Evolutionary conservation across 805 yeast genomes (phyloP).

Genomic region (Ogataea nonfermentans): DNA sequence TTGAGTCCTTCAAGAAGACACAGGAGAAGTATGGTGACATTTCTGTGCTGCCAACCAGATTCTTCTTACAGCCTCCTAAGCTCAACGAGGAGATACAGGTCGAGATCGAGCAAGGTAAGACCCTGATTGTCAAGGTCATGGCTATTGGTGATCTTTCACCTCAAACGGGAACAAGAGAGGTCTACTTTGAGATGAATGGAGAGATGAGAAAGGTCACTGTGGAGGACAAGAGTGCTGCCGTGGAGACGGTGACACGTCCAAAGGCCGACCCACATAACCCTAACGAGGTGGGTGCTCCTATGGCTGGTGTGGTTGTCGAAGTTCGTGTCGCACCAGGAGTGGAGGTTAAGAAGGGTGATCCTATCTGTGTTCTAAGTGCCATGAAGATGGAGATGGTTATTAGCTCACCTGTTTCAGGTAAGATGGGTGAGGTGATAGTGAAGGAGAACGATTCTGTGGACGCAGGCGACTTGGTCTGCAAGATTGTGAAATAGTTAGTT

Average conservation of each 20-base stretch:
- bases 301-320: constrained; percentile 98
- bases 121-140: constrained; percentile 82
- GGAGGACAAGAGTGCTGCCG: constrained; percentile 81
- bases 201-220: constrained; percentile 95
- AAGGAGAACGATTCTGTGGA: constrained; percentile 95
- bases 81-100: constrained; percentile 87
- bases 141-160: constrained; percentile 88
- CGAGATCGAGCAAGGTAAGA: constrained; percentile 93
- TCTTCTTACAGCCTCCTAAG: constrained; percentile 83
- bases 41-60: constrained; percentile 89
- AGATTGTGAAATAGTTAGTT: constrained; percentile 38
- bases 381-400: constrained; percentile 99
- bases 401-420: constrained; percentile 86
- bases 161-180: constrained; percentile 91
- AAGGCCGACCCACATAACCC: constrained; percentile 89
- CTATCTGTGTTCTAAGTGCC: constrained; percentile 89
- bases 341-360: constrained; percentile 94
- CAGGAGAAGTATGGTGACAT: constrained; percentile 84
- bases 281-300: constrained; percentile 95
- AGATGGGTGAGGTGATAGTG: constrained; percentile 69
- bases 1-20: constrained; percentile 76
- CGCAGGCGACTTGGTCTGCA: constrained; percentile 82
- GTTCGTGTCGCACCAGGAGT: constrained; percentile 85
- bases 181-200: constrained; percentile 96
- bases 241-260: constrained; percentile 81